Conservation (phyloP, 768 basidiomycete species). For the Dioszegia aurantiaca region DNA sequence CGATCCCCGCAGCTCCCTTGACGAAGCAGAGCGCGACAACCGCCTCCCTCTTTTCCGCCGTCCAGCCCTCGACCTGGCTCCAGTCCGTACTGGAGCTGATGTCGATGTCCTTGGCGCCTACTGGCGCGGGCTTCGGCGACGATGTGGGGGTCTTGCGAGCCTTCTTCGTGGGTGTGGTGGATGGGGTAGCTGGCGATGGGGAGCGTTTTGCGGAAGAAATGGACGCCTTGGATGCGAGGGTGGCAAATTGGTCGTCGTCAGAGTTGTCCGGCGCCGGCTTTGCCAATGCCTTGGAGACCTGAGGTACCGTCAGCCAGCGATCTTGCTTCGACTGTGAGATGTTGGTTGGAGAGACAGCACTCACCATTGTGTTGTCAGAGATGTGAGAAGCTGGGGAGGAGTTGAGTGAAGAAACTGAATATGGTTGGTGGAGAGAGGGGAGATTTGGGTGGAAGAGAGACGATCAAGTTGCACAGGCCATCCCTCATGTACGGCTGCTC, state of each 20-base stretch:
- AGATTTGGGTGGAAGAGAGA: neutral
- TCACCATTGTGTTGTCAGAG: neutral
- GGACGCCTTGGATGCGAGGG: neutral
- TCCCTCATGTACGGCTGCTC: no score
- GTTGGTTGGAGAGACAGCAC: neutral
- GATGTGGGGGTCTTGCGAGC: neutral
- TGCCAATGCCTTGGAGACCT: neutral
- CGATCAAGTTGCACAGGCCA: no score
- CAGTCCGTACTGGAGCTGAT: no score
- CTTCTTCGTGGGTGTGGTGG: neutral
- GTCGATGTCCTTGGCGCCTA: no score
- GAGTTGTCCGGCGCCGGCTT: no score
- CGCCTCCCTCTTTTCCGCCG: conserved; percentile 5
- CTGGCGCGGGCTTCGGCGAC: neutral
- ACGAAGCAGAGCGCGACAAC: neutral
- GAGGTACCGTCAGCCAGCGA: neutral
- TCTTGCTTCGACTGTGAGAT: neutral
- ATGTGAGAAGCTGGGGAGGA: neutral
- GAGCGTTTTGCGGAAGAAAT: neutral
- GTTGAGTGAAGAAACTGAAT: no score
- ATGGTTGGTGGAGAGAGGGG: neutral
- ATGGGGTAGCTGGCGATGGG: neutral
- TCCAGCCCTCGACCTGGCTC: conserved; percentile 1
- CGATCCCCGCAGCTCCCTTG: neutral
- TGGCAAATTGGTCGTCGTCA: no score